Base-by-base conservation (phyloP, 2,329 filamentous ascomycete species). In the Pseudocercospora crystallina region DNA sequence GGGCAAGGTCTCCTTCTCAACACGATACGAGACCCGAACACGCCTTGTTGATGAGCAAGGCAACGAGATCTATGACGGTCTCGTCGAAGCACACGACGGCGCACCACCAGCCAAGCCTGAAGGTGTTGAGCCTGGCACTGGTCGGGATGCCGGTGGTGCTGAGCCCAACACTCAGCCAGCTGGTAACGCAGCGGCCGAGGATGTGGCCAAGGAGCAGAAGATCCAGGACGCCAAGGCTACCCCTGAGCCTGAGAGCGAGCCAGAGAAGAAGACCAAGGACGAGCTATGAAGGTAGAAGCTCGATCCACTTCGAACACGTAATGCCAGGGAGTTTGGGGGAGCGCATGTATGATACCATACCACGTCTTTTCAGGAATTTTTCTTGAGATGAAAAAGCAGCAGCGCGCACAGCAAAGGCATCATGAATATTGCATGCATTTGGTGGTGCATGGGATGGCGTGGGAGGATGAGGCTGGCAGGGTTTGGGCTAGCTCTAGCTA, bases 1-100 rank as follows among this genome's bases (percentile, higher is more conserved):
- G 70, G 94, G 92, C 64, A 95, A 96, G 72, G 91, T 97, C 53
- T 89, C 90, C 64, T 96, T 99, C 75, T 85, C 95, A 75, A 97
- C 94, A 10, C 87, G 86, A 60, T 96, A 96, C 69, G 92, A 97
- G 77, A 96, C 92, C n/a, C 82, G 88, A 58, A 96, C 90, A 8
- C 85, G 89, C 51, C 73, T 97, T 49, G 78, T 96, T 35, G 90
- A 96, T 70, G 82, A 81, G 45, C 70, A 83, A 37, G 94, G 91
- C 53, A 90, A 91, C 59, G 88, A 95, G 66, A 72, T 96, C n/a
- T 68, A 71, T 46, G 72, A 76, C 48, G 72, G 68, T 14, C 61
- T 75, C 15, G 68, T 71, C 5, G 61, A 59, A 5, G 37, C 38
- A 79, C 75, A 44, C 80, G 77, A 39, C 75, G 76, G 53, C 80